phyloP scores from a whole-genome alignment of 768 basidiomycete genomes.

The Pholiota molesta region DNA sequence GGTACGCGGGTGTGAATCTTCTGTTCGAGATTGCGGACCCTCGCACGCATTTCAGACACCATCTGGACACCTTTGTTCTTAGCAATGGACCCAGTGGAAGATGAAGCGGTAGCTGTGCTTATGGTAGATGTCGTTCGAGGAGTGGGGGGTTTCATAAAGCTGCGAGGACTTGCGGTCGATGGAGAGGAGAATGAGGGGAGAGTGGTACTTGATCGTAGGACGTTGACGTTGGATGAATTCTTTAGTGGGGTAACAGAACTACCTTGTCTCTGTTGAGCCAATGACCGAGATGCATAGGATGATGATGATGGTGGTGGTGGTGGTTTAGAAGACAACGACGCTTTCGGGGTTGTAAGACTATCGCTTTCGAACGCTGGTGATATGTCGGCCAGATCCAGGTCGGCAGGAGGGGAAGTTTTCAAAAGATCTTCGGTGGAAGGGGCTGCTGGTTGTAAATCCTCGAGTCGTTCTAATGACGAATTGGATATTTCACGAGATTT shows the following conservation, averaged over 20 bases:
- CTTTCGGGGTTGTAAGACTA: constrained; percentile 41
- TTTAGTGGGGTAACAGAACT: constrained; percentile 45
- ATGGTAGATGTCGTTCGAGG: constrained; percentile 43
- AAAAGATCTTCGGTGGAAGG: constrained; percentile 27
- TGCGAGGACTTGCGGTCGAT: constrained; percentile 48
- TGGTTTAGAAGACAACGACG: constrained; percentile 35
- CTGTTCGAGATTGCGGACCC: constrained; percentile 81
- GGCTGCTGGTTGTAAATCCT: constrained; percentile 14
- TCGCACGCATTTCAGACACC: constrained; percentile 90
- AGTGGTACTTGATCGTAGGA: constrained; percentile 57
- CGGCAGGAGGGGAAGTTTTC: constrained; percentile 27
- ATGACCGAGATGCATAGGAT: constrained; percentile 50
- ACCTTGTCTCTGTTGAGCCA: constrained; percentile 37
- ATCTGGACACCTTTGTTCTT: constrained; percentile 88
- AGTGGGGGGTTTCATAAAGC: constrained; percentile 49
- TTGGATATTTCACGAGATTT: constrained; percentile 22
- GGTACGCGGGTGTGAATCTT: constrained; percentile 89
- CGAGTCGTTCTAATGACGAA: constrained; percentile 22
- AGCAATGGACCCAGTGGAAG: constrained; percentile 51
- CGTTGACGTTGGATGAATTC: constrained; percentile 41
- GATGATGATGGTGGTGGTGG: constrained; percentile 51
- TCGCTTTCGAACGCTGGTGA: constrained; percentile 29
- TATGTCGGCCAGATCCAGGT: constrained; percentile 29
- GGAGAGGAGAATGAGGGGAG: constrained; percentile 51
- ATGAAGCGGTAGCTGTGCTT: constrained; percentile 41